Conservation (phyloP, 2,329 filamentous ascomycete genomes). For the Claviceps lovelessii region DNA sequence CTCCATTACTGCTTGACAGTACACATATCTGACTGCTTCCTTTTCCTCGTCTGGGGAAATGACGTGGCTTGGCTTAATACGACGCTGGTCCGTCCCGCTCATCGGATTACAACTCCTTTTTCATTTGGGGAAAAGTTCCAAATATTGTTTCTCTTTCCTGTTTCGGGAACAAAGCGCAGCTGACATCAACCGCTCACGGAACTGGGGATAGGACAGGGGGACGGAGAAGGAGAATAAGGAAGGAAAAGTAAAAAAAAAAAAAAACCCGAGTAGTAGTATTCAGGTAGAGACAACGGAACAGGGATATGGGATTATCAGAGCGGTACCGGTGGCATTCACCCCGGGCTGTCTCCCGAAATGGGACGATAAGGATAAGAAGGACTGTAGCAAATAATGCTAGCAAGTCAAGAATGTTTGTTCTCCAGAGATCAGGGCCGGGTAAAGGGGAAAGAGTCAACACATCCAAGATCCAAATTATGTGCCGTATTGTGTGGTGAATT, state of each 20-base stretch:
- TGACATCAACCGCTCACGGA: no score
- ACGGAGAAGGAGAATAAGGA: not conserved
- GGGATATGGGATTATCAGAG: no score
- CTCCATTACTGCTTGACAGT: not conserved
- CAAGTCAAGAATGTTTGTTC: no score
- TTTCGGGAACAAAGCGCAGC: not conserved
- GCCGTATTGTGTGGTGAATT: not conserved
- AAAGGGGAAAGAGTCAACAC: not conserved
- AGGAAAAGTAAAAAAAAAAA: not conserved
- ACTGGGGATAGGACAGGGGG: not conserved
- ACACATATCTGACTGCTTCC: not conserved
- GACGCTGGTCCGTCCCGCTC: not conserved
- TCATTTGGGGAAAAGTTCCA: not conserved
- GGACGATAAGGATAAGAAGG: no score
- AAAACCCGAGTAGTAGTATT: not conserved
- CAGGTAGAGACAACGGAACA: no score
- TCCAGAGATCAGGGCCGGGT: no score
- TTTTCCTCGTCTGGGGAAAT: not conserved
- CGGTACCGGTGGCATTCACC: no score
- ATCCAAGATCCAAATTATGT: not conserved
- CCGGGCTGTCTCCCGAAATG: no score
- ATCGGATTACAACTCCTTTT: not conserved
- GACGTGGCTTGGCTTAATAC: not conserved
- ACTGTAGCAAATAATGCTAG: no score
- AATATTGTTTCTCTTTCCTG: not conserved